Evolutionary conservation across 2,329 filamentous ascomycete species (phyloP), one percentile per base, ranked within the genome.

Genomic region (Aspergillus sp.): DNA sequence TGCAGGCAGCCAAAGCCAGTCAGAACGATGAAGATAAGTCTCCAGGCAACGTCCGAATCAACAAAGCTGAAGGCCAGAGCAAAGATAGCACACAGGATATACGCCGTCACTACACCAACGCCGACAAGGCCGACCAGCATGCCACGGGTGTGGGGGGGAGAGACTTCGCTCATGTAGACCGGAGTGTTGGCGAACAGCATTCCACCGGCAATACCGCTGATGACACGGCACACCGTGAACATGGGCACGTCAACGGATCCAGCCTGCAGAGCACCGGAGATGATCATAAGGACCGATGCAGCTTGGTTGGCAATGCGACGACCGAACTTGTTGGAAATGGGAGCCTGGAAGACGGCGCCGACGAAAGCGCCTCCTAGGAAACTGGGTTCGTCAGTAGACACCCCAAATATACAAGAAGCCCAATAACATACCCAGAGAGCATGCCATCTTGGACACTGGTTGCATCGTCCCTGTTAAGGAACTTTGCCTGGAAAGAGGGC

Each of bases 41-140:
- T 25, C 44, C 44, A 47, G 4, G 27, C 14, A 14, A 33, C 15
- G 3, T 19, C 25, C 8, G 23, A n/a, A 0, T 23, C 17, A 2
- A 47, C 44, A 9, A 47, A 47, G 44, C 25, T 31, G 7, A 47
- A 47, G 25, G 23, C 44, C 5, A 31, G 25, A 8, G 23, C 44
- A 8, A 21, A 27, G 6, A 27, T 5, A 3, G 44, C 44, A 23
- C 23, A 47, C 4, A 47, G 7, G 23, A 33, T 31, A 25, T 47
- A 47, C 6, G 12, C 14, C 6, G 25, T 31, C 9, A 47, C 44
- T 2, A 33, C n/a, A 6, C 23, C 12, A 8, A 47, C 44, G 0
- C 44, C 44, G 44, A 31, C n/a, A 7, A 47, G 44, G 14, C 44
- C 44, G 15, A 47, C 44, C 7, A 47, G 44, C 23, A 47, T 27